phyloP scores from a whole-genome alignment of 768 basidiomycete species.

The Tulasnella sp. region DNA sequence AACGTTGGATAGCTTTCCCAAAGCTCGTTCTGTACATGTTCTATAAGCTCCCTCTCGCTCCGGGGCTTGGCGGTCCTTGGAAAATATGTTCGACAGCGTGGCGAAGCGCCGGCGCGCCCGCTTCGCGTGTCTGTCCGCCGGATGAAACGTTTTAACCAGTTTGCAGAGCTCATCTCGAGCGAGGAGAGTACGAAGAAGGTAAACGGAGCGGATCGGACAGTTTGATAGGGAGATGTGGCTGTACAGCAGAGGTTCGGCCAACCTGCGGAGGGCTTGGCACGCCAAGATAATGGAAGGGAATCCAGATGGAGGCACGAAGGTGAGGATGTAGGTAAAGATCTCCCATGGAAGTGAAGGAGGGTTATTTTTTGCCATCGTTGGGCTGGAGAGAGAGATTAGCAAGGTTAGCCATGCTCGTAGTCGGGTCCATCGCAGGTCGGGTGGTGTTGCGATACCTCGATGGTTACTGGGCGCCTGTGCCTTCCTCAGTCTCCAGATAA shows the following conservation, averaged over 20 bases:
- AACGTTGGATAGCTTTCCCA: neutral
- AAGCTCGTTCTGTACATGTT: neutral
- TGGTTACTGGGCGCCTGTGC: too few species aligned
- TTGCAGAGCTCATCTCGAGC: neutral
- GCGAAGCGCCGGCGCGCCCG: neutral
- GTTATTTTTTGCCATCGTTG: neutral
- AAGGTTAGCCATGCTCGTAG: neutral
- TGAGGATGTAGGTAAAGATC: neutral
- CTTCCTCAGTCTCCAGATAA: too few species aligned
- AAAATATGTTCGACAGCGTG: neutral
- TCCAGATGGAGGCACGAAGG: neutral
- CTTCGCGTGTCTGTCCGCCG: neutral
- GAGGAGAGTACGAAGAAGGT: slow-evolving; percentile 1
- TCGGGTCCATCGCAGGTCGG: neutral
- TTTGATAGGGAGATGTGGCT: neutral
- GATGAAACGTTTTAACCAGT: neutral
- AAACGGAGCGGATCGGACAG: neutral
- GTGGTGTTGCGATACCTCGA: too few species aligned
- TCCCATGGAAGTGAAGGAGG: slow-evolving; percentile 7
- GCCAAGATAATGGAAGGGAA: neutral
- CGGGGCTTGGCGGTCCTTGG: neutral
- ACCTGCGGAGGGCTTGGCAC: neutral
- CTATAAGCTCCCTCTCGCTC: neutral
- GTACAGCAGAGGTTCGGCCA: slow-evolving; percentile 6
- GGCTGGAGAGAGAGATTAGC: neutral